Evolutionary conservation across 768 basidiomycete genomes (phyloP), one percentile per base, ranked within the genome.

Genomic region (Phanerochaete carnosa): DNA sequence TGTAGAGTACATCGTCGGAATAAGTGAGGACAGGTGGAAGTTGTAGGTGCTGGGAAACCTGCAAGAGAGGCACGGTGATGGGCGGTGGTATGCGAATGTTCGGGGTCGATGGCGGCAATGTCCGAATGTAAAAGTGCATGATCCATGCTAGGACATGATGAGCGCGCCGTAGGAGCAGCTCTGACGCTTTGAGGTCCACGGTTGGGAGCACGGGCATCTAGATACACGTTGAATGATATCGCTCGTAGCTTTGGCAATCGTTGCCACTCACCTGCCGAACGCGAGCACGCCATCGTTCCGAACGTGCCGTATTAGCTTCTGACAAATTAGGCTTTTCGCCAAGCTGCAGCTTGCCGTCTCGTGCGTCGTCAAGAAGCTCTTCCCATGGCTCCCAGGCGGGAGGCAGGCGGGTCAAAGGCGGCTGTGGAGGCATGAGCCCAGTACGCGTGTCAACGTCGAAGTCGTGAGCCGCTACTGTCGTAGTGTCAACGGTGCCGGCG

Each of bases 401-500:
- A 0, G 88, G 86, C 1, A 96, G 79, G 23, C 88, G 82, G 7
- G 74, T 65, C 0, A 88, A 71, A 1, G 94, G 94, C 0, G 86
- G 83, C 15, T 84, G 78, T 0, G 90, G 88, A 2, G 95, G 91
- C 85, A 98, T 88, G 73, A 98, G 98, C 0, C 96, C 95, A 0
- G 94, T 93, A 16, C 86, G 79, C 11, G 89, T 87, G 71, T 95
- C 94, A 61, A 98, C 91, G 71, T 98, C 94, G 77, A 94, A 98
- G 56, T 75, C 74, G 57, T 75, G 74, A 5, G 75, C 75, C 39
- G 74, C 74, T 51, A 76, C 68, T 0, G 75, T 76, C 15, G 75
- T 70, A 1, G 74, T 76, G 45, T 76, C 74, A 19, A 70, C 68
- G 9, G 69, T 66, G 49, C 74, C 73, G 15, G 57, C 54, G 3